A percentile compares a stretch with the other conserved stretches of the same genome.
Evolutionary conservation across 1,139 yeast species (phyloP).

Genomic region (Debaryomycetaceae sp.): DNA sequence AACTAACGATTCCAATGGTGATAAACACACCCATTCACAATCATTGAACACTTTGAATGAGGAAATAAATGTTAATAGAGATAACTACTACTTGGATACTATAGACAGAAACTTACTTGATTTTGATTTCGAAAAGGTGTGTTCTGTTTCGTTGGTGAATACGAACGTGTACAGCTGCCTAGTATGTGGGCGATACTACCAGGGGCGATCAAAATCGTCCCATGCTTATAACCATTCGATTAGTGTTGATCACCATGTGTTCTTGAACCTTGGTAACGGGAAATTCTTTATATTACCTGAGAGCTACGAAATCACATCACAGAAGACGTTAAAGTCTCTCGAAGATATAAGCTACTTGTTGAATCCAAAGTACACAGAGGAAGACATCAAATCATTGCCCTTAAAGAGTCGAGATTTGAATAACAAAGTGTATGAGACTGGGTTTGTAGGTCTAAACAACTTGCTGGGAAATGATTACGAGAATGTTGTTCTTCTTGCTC

Average conservation of each 20-base stretch:
- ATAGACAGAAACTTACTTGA: conserved; percentile 55
- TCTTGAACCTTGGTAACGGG: conserved; percentile 48
- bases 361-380: conserved; percentile 46
- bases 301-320: conserved; percentile 35
- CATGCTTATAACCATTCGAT: conserved; percentile 71
- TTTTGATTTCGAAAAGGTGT: conserved; percentile 67
- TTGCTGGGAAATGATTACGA: conserved; percentile 47
- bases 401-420: conserved; percentile 35
- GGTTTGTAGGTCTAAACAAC: conserved; percentile 64
- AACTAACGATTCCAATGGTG: not conserved
- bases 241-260: conserved; percentile 61
- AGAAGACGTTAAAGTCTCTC: conserved; percentile 28
- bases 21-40: not conserved
- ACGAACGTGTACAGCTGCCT: conserved; percentile 70
- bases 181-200: conserved; percentile 70
- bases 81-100: conserved; percentile 45
- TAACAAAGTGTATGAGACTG: conserved; percentile 50
- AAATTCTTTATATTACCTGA: conserved; percentile 64
- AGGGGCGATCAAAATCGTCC: conserved; percentile 61
- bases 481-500: conserved; percentile 54
- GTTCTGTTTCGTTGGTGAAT: conserved; percentile 60
- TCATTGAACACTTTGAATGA: not conserved
- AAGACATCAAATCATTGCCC: conserved; percentile 23
- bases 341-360: conserved; percentile 52
- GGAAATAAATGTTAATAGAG: not conserved